Evolutionary conservation across 1,284 basidiomycete species (phyloP), one percentile per base, ranked within the genome.

Genomic region (Pseudozyma sp.): DNA sequence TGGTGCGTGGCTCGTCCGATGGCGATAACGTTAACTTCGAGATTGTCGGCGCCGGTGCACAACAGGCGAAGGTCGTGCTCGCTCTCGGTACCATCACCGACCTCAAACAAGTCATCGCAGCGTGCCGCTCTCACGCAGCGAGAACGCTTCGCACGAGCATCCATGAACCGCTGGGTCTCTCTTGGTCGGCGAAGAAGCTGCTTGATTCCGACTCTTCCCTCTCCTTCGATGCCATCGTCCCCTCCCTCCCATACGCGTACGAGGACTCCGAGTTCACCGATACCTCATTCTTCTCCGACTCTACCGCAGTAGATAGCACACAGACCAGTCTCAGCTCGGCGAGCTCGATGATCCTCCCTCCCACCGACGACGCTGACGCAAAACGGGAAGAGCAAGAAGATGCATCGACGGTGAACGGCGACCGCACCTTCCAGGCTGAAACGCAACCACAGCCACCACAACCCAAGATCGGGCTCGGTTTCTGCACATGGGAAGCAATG

Each of bases 401-500:
- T n/a, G 46, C 44, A 8, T 51, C 59, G 5, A 56, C 53, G 10
- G 24, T 57, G 35, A 43, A 61, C 16, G 53, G 54, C n/a, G 63
- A 66, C 17, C 57, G 51, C 40, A 64, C 68, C 3, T 10, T 44
- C 10, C 57, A 46, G 17, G 55, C 59, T 9, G 49, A 49, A 14
- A 24, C 33, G 19, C 35, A 34, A 13, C 31, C 46, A 5, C 47
- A 33, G 13, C 50, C 54, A 5, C 17, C 34, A 7, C 37, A 47
- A 16, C n/a, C 54, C n/a, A 40, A 57, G 9, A 54, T 39, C 1
- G 71, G 71, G 5, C 57, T 74, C 11, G 71, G 71, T 4, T 70
- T 74, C 49, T 74, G 71, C 54, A 74, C 71, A 9, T 74, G 71
- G 71, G 67, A 74, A 17, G 71, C 71, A 2, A 68, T 74, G 63